Evolutionary conservation across 805 yeast genomes (phyloP).

Genomic region (Candida andamanensis): DNA sequence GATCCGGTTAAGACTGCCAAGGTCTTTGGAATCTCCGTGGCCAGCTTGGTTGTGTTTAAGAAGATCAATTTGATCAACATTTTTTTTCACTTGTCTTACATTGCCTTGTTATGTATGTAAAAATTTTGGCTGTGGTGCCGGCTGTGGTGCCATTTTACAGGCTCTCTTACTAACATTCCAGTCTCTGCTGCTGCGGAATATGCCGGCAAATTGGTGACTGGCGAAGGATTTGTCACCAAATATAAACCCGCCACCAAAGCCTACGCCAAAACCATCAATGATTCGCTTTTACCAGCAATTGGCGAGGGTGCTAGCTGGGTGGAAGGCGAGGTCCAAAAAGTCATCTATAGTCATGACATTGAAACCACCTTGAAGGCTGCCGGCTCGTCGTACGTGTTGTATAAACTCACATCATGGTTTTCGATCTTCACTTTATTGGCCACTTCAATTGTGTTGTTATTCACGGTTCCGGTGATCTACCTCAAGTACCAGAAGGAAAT

Average conservation of each 20-base stretch:
- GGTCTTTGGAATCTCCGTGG: constrained; percentile 60
- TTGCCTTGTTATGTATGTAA: constrained; percentile 45
- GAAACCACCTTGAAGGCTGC: constrained; percentile 72
- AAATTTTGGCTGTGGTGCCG: background rate
- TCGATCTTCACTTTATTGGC: constrained; percentile 65
- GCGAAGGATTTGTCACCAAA: constrained; percentile 75
- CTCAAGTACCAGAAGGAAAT: constrained; percentile 71
- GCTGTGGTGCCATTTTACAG: background rate
- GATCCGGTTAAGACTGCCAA: constrained; percentile 74
- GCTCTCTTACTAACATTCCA: constrained; percentile 20
- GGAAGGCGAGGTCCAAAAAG: constrained; percentile 51
- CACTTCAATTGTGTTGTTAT: constrained; percentile 53
- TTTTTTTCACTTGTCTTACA: constrained; percentile 54
- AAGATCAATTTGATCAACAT: constrained; percentile 58
- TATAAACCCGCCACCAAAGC: constrained; percentile 56
- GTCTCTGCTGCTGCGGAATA: constrained; percentile 74
- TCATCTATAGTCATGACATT: constrained; percentile 65
- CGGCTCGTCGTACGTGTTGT: constrained; percentile 55
- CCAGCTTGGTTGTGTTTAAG: constrained; percentile 53
- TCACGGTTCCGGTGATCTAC: constrained; percentile 75
- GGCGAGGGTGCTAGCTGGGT: constrained; percentile 43
- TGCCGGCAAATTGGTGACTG: constrained; percentile 64
- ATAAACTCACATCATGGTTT: constrained; percentile 70
- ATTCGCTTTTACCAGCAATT: constrained; percentile 36
- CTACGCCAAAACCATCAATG: constrained; percentile 31